Evolutionary conservation across 2,329 filamentous ascomycete genomes (phyloP).

Genomic region (Colletotrichum sublineola): DNA sequence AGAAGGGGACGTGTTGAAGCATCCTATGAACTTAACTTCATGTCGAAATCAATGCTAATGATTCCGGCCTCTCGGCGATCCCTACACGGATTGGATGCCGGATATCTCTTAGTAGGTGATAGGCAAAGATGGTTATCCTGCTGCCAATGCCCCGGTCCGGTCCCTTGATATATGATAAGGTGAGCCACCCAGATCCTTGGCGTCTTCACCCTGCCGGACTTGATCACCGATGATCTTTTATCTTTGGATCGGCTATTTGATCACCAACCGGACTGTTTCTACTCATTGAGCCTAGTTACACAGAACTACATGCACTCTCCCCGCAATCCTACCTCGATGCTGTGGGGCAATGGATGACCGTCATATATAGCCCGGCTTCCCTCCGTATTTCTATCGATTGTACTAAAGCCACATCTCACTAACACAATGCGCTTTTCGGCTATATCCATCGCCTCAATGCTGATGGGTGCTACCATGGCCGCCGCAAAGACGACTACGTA

Average conservation of each 20-base stretch:
- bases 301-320: background rate
- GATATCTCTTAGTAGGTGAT: constrained; percentile 5
- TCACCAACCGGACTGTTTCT: background rate
- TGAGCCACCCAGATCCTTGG: constrained; percentile 8
- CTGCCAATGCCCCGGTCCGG: background rate
- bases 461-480: constrained; percentile 20
- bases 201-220: constrained; percentile 1
- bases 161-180: background rate
- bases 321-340: background rate
- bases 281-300: constrained; percentile 19
- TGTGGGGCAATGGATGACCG: background rate
- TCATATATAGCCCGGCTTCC: background rate
- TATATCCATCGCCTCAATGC: background rate
- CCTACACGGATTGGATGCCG: constrained; percentile 16
- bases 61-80: constrained; percentile 15
- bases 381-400: background rate
- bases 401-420: no score
- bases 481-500: constrained; percentile 24
- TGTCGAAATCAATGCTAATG: constrained; percentile 8
- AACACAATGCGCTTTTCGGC: constrained; percentile 15
- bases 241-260: background rate
- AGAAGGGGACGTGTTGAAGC: background rate
- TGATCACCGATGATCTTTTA: background rate
- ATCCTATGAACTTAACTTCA: background rate
- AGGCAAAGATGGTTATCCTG: background rate